Evolutionary conservation across 2,329 filamentous ascomycete species (phyloP).

Genomic region (Zasmidium cellare): DNA sequence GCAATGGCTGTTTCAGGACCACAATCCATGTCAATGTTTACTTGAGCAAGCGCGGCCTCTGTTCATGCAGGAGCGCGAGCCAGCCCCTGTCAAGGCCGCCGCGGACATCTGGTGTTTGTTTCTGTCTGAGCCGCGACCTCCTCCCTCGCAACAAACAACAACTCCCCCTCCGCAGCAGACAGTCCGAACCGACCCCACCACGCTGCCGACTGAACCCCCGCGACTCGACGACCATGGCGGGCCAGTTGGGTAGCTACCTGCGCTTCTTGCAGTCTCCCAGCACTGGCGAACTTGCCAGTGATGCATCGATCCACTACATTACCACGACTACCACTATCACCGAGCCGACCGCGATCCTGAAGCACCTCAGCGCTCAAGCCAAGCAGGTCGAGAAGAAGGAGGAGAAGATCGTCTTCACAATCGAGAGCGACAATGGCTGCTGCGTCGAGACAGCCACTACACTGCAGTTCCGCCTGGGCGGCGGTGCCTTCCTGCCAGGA

Average conservation of each 20-base stretch:
- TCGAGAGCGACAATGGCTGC: conserved; percentile 70
- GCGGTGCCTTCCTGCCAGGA: conserved; percentile 82
- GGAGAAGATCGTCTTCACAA: conserved; percentile 70
- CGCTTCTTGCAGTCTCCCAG: conserved; percentile 47
- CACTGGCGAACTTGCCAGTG: conserved; percentile 43
- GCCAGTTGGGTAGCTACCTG: conserved; percentile 46
- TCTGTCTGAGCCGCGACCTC: not conserved
- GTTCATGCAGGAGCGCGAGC: no score
- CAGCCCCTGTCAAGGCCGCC: no score
- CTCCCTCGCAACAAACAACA: not conserved
- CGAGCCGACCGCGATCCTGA: conserved; percentile 73
- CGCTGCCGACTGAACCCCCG: not conserved
- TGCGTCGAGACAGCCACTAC: conserved; percentile 79
- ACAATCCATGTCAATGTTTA: no score
- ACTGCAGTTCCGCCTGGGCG: conserved; percentile 76
- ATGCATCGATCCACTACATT: conserved; percentile 70
- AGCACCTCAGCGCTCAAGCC: conserved; percentile 71
- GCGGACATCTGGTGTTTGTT: not conserved
- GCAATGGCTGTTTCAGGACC: no score
- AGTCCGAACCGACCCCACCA: not conserved
- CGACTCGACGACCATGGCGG: conserved; percentile 10
- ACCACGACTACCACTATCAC: conserved; percentile 77
- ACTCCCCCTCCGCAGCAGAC: not conserved
- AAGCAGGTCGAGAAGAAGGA: conserved; percentile 80
- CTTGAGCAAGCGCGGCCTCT: no score